Percentiles rank a stretch among this genome's conserved stretches.
Conservation (phyloP, 768 basidiomycete genomes). For the Agaricus blazei region DNA sequence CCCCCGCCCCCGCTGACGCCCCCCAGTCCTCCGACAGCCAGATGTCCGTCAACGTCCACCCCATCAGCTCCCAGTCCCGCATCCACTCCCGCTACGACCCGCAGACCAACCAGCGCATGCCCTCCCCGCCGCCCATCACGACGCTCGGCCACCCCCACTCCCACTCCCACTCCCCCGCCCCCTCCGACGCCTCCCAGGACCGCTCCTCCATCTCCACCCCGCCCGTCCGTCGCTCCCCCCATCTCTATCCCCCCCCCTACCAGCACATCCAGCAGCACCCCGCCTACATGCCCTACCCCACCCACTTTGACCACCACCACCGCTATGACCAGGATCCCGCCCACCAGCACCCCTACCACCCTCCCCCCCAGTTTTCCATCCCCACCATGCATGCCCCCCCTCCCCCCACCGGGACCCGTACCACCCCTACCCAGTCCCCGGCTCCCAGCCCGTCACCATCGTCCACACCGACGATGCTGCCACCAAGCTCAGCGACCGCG, state of each 20-base stretch:
- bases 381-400: slow-evolving; percentile 11
- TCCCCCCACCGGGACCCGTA: slow-evolving; percentile 16
- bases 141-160: slow-evolving; percentile 31
- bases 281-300: slow-evolving; percentile 27
- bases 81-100: slow-evolving; percentile 8
- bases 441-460: slow-evolving; percentile 26
- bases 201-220: slow-evolving; percentile 58
- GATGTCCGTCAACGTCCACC: slow-evolving; percentile 11
- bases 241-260: slow-evolving; percentile 30
- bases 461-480: slow-evolving; percentile 73
- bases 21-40: slow-evolving; percentile 2
- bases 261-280: slow-evolving; percentile 24
- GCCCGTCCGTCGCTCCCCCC: slow-evolving; percentile 39
- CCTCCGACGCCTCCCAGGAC: slow-evolving; percentile 55
- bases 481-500: slow-evolving; percentile 73
- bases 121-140: slow-evolving; percentile 33
- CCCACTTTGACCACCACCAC: slow-evolving; percentile 19
- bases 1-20: neutral
- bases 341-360: slow-evolving; percentile 18
- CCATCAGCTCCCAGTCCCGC: neutral
- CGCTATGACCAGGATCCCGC: slow-evolving; percentile 22
- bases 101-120: slow-evolving; percentile 23
- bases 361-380: slow-evolving; percentile 16
- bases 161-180: slow-evolving; percentile 51
- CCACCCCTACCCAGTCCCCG: slow-evolving; percentile 26